Percentiles rank a stretch among this genome's conserved stretches.
Evolutionary conservation across 371 early-diverging fungal species (phyloP).

Genomic region (Lichtheimia ornata): DNA sequence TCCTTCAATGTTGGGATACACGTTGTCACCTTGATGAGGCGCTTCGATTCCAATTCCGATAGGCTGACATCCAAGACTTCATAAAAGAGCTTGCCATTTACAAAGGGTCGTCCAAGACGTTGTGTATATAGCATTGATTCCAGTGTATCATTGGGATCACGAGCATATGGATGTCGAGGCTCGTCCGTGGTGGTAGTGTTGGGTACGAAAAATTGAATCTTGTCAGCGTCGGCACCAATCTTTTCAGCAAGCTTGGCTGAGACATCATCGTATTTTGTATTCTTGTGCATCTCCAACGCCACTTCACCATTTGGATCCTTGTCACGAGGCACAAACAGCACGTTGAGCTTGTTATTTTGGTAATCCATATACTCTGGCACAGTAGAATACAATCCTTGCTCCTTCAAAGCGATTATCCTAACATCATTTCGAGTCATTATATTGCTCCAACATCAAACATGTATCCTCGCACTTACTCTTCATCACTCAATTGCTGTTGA

Average conservation of each 20-base stretch:
- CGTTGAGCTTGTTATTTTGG: conserved; percentile 63
- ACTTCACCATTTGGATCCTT: conserved; percentile 22
- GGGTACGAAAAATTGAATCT: conserved; percentile 30
- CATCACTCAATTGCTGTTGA: conserved; percentile 58
- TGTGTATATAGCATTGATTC: conserved; percentile 22
- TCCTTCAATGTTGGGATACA: conserved; percentile 48
- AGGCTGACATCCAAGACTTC: conserved; percentile 83
- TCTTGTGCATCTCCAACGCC: conserved; percentile 22
- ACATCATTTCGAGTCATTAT: neutral
- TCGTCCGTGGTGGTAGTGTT: conserved; percentile 16
- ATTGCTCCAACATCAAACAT: neutral
- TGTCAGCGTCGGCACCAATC: conserved; percentile 29
- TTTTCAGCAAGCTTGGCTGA: conserved; percentile 21
- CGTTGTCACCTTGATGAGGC: conserved; percentile 56
- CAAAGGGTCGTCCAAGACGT: neutral
- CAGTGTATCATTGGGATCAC: conserved; percentile 20
- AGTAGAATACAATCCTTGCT: conserved; percentile 37
- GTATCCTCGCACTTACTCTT: conserved; percentile 55
- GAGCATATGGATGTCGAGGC: conserved; percentile 21
- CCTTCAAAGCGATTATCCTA: neutral
- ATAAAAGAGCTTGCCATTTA: conserved; percentile 57
- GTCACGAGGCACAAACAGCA: conserved; percentile 69
- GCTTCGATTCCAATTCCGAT: conserved; percentile 81
- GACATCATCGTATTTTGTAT: conserved; percentile 26
- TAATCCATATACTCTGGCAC: conserved; percentile 77